phyloP scores from a whole-genome alignment of 208 protist genomes.

The Wallacemonas sp. region DNA sequence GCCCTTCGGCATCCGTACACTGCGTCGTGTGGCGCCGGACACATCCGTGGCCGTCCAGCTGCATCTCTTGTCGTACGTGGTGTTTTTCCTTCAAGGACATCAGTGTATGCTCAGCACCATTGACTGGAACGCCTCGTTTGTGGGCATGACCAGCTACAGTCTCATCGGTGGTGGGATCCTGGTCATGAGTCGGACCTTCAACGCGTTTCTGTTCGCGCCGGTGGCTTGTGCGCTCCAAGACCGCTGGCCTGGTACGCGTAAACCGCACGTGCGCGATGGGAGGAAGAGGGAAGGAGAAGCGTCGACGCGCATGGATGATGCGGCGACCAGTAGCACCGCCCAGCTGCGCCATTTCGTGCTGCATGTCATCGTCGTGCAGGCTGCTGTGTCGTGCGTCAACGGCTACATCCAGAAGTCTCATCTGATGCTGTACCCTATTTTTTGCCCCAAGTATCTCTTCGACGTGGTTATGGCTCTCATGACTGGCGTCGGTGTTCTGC shows the following conservation, averaged over 20 bases:
- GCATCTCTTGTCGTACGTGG: conserved; percentile 41
- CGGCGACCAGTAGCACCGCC: background rate
- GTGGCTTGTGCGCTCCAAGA: conserved; percentile 26
- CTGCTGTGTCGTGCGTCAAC: conserved; percentile 47
- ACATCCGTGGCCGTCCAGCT: conserved; percentile 28
- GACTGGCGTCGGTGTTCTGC: conserved; percentile 16
- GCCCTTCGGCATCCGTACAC: conserved; percentile 16
- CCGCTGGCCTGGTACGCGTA: background rate
- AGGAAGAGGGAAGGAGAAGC: background rate
- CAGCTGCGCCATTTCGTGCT: conserved; percentile 31
- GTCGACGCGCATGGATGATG: background rate
- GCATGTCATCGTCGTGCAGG: conserved; percentile 36
- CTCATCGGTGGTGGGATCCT: conserved; percentile 48
- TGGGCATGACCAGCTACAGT: conserved; percentile 52
- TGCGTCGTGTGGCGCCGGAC: background rate
- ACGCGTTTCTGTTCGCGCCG: conserved; percentile 47
- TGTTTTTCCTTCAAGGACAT: conserved; percentile 69
- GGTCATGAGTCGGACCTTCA: conserved; percentile 65
- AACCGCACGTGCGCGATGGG: too few species aligned
- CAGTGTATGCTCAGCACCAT: conserved; percentile 74
- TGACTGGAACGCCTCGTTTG: conserved; percentile 78
- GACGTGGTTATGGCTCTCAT: conserved; percentile 43
- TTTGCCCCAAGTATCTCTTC: conserved; percentile 80
- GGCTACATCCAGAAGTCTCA: conserved; percentile 70
- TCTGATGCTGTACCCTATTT: conserved; percentile 87